Evolutionary conservation across 2,329 filamentous ascomycete species (phyloP), one percentile per base, ranked within the genome.

Genomic region (Pezicula radicicola): DNA sequence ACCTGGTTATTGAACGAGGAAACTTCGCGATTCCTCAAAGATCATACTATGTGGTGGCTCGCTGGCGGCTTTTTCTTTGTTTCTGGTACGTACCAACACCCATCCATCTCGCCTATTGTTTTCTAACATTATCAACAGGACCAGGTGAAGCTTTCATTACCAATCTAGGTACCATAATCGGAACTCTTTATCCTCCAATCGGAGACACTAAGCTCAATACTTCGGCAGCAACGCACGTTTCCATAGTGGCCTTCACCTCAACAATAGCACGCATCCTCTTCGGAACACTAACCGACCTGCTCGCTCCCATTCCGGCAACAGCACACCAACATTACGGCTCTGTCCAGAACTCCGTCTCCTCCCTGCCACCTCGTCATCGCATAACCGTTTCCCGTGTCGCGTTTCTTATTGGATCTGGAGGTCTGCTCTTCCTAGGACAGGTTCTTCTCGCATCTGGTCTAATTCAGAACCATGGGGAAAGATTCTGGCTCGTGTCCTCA

Each of bases 91-190:
- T 49, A 28, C 40, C 9, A 27, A 19, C 12, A 9, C 35, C 15
- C 8, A 1, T 21, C n/a, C 8, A 8, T 16, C 37, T 40, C 19
- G n/a, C 35, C 6, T 16, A 1, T 21, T 40, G 19, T 16, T 21
- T 33, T 12, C 13, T 27, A 45, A 45, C 13, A 18, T 28, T 45
- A 61, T 10, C 37, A 27, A 89, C 92, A 49, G 94, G 94, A 0
- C 93, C 94, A 0, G 93, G 92, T n/a, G 94, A 99, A 71, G 89
- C 93, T 10, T 99, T 97, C 68, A 91, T 97, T 72, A 99, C 97
- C 73, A 99, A 97, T 63, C 76, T 99, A 9, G 94, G 94, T 35
- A 97, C 92, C 21, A 87, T 99, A 55, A 92, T 97, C 61, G 87
- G 89, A 60, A 96, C 93, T 0, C 76, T 97, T 3, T 89, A 89